Base-by-base conservation (phyloP, 352 stramenopile genomes). In the Pythium aphanidermatum region DNA sequence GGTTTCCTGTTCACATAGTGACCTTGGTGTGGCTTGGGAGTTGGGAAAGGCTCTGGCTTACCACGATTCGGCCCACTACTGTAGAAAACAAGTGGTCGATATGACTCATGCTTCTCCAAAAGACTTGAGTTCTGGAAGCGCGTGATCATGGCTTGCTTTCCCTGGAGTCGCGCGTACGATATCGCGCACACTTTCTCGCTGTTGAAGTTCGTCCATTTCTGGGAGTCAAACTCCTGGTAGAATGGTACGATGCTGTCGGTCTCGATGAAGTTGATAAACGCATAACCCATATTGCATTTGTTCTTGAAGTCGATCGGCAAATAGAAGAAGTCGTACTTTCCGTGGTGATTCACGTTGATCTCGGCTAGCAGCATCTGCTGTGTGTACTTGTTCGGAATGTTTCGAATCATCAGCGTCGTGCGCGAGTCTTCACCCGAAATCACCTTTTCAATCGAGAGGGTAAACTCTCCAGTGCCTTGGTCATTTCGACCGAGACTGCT, bases 341-440 rank as follows among this genome's bases (percentile, higher is more conserved):
- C 95, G 45, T 95, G 78, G 53, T 94, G 79, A 30, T 84, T 85
- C 32, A 78, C 74, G 46, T 98, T 96, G 61, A 99, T 98, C 83
- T 99, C 96, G 2, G 86, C 49, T 9, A 99, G 69, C 12, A 99
- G 69, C 95, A 99, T 99, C 53, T 98, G 76, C 63, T 99, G 96
- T 5, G 96, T 98, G 68, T 99, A 99, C 75, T 99, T 99, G 89
- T 99, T 99, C 9, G 97, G 97, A 40, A 99, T 99, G 68, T 99
- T 99, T 51, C 96, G 87, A 42, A 99, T 95, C 97, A 99, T 99
- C 25, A 99, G 73, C 12, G 97, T 99, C 26, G 97, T 99, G 41
- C 97, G 78, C 40, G 66, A 86, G 68, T 99, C 97, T 48, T 83
- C 77, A 6, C 93, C 95, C 20, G 70, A 74, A 2, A 57, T 59